Evolutionary conservation across 1,284 basidiomycete genomes (phyloP).

Genomic region (Volvariella surrecta): DNA sequence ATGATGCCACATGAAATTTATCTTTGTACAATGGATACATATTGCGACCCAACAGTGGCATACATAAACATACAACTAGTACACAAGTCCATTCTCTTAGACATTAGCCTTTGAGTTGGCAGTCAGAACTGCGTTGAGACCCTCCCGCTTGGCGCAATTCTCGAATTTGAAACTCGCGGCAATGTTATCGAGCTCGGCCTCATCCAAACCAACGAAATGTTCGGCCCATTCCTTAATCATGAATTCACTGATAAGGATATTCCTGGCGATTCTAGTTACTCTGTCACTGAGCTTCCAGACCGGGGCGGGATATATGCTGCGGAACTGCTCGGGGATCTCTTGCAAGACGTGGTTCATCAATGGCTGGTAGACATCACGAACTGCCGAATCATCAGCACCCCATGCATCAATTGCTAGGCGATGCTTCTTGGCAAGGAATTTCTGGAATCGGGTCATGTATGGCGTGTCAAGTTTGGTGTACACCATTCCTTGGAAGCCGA

Average conservation of each 20-base stretch:
- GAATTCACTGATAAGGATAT: constrained; percentile 57
- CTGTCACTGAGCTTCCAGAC: constrained; percentile 35
- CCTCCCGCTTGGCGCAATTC: constrained; percentile 38
- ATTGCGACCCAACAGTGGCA: no score
- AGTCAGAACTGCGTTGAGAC: constrained; percentile 31
- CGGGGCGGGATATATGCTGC: constrained; percentile 37
- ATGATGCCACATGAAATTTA: no score
- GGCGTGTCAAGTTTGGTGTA: constrained; percentile 56
- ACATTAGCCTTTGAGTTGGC: no score
- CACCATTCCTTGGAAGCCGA: constrained; percentile 81
- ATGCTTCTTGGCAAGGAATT: constrained; percentile 60
- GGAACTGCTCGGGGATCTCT: constrained; percentile 44
- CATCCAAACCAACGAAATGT: constrained; percentile 46
- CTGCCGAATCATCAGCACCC: constrained; percentile 50
- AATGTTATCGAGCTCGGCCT: constrained; percentile 27
- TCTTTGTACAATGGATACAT: no score
- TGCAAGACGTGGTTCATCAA: no score
- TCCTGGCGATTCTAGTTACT: constrained; percentile 46
- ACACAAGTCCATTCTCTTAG: no score
- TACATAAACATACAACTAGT: no score
- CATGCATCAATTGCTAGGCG: constrained; percentile 59
- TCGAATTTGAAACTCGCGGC: constrained; percentile 50
- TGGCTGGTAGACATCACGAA: constrained; percentile 53
- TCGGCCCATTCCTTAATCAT: constrained; percentile 60
- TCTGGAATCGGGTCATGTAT: constrained; percentile 55